These are phyloP conservation scores for Eucommia ulmoides DNA, from an alignment of 257 asterid species.

Conservation along the genomic window DNA sequence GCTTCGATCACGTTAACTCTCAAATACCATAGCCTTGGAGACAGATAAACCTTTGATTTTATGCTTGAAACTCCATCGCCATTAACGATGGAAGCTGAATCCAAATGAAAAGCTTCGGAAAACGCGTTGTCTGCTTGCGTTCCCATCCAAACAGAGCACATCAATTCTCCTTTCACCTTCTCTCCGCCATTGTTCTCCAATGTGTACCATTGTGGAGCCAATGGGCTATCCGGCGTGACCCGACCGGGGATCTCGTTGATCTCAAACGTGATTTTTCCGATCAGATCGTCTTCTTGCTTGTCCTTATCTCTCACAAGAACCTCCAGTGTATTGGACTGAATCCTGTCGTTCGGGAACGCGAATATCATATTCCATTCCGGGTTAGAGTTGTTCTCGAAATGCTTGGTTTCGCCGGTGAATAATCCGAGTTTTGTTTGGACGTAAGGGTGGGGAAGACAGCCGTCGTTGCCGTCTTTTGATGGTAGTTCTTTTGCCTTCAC, in stretches of 20 bases:
- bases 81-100: conserved; percentile 31
- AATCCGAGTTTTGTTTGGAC: conserved; percentile 70
- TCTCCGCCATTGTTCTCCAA: conserved; percentile 43
- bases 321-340: conserved; percentile 47
- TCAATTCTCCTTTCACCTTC: conserved; percentile 56
- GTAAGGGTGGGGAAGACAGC: conserved; percentile 37
- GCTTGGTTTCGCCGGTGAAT: conserved; percentile 34
- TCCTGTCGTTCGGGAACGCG: conserved; percentile 34
- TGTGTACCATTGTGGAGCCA: conserved; percentile 92
- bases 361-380: conserved; percentile 90
- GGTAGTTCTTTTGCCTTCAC: conserved; percentile 62
- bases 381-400: conserved; percentile 21
- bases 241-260: conserved; percentile 60
- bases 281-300: conserved; percentile 34
- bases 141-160: conserved; percentile 82
- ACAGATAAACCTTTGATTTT: conserved; percentile 67
- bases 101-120: conserved; percentile 77
- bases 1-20: conserved; percentile 88
- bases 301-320: conserved; percentile 51
- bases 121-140: conserved; percentile 94
- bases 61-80: conserved; percentile 57
- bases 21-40: conserved; percentile 90
- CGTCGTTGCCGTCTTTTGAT: conserved; percentile 18
- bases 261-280: conserved; percentile 48
- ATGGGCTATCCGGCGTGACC: conserved; percentile 91